A percentile compares a stretch with the other conserved stretches of the same genome.
phyloP scores from a whole-genome alignment of 2,329 filamentous ascomycete species.

The Zasmidium cellare region DNA sequence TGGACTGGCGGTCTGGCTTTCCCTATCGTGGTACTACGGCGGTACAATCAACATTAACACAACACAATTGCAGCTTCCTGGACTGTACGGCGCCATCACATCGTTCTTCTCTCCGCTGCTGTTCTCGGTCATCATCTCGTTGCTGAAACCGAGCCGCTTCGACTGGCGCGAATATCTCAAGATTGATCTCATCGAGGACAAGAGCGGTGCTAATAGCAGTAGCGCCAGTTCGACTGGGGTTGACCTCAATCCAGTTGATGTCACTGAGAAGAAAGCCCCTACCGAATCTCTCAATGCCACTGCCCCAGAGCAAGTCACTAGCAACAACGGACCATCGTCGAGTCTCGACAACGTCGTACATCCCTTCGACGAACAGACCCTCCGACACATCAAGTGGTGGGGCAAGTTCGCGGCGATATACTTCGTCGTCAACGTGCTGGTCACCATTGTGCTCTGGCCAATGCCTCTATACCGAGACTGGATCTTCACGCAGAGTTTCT shows the following conservation, averaged over 20 bases:
- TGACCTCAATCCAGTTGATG: neutral
- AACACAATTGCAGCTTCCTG: slow-evolving; percentile 42
- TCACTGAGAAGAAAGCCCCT: slow-evolving; percentile 4
- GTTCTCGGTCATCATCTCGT: slow-evolving; percentile 49
- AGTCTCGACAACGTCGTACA: slow-evolving; percentile 39
- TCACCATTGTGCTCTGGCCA: slow-evolving; percentile 52
- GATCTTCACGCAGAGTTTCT: slow-evolving; percentile 50
- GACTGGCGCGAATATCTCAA: slow-evolving; percentile 50
- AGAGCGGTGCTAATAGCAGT: slow-evolving; percentile 14
- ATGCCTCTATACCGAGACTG: slow-evolving; percentile 53
- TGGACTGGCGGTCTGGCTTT: slow-evolving; percentile 47
- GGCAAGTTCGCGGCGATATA: slow-evolving; percentile 39
- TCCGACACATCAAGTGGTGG: slow-evolving; percentile 27
- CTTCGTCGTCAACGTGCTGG: slow-evolving; percentile 45
- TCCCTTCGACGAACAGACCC: slow-evolving; percentile 41
- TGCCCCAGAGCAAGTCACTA: neutral
- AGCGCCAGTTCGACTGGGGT: neutral
- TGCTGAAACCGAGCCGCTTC: slow-evolving; percentile 32
- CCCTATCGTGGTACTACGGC: slow-evolving; percentile 40
- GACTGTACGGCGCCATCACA: slow-evolving; percentile 46
- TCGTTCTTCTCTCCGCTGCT: slow-evolving; percentile 50
- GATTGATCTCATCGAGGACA: slow-evolving; percentile 48
- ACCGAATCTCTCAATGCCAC: neutral
- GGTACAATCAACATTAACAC: slow-evolving; percentile 44
- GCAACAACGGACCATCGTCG: neutral